phyloP scores from a whole-genome alignment of 163 green algal genomes.

The Scenedesmus sp. region DNA sequence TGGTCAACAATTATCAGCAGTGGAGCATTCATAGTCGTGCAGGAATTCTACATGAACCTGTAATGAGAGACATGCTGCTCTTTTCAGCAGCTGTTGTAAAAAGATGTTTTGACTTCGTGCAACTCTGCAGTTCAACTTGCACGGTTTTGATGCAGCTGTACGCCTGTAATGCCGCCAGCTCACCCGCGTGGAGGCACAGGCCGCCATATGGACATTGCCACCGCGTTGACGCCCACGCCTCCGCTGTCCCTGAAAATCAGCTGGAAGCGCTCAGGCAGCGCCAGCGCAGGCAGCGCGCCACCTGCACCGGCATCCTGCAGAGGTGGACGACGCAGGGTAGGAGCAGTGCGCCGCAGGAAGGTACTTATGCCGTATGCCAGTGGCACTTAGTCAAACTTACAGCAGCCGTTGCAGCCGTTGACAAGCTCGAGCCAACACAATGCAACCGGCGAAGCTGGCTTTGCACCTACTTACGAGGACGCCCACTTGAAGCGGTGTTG shows the following conservation, averaged over 20 bases:
- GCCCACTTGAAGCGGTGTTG: slow-evolving; percentile 1
- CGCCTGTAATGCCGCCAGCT: neutral
- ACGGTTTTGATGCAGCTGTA: neutral
- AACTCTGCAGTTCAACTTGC: neutral
- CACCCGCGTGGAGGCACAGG: slow-evolving; percentile 82
- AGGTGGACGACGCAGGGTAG: neutral
- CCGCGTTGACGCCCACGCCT: slow-evolving; percentile 38
- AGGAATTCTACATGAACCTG: neutral
- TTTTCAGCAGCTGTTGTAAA: neutral
- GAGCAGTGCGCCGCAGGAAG: neutral
- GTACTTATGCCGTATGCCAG: neutral
- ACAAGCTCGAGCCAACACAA: neutral
- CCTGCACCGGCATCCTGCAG: neutral
- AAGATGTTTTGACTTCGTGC: neutral
- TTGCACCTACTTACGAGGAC: neutral
- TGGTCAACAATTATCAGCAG: neutral
- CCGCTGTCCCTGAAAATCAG: slow-evolving; percentile 81
- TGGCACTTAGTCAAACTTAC: neutral
- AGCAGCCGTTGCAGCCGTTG: slow-evolving; percentile 7
- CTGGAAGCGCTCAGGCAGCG: slow-evolving; percentile 63
- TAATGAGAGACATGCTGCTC: too few relatives aligned
- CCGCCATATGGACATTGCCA: slow-evolving; percentile 80
- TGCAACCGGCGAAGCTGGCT: neutral
- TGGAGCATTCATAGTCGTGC: neutral
- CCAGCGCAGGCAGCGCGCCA: slow-evolving; percentile 8